Evolutionary conservation across 345 rosid genomes (phyloP).

Genomic region (Sonneratia alba): DNA sequence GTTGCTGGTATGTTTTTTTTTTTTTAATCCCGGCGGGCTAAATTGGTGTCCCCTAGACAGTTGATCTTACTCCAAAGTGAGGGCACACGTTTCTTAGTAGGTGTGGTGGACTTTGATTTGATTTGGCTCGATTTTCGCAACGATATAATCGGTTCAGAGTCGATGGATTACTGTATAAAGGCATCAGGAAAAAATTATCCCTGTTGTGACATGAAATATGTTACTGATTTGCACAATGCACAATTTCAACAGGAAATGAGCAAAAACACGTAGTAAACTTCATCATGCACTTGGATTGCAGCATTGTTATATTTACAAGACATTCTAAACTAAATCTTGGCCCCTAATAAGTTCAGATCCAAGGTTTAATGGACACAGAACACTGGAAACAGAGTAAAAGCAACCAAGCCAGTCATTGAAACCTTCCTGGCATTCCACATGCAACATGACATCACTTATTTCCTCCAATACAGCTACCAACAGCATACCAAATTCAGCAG

Average conservation of each 20-base stretch:
- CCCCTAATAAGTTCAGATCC: background rate
- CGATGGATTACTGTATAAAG: constrained; percentile 4
- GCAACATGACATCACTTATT: background rate
- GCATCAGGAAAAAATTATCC: constrained; percentile 8
- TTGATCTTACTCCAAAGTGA: no score
- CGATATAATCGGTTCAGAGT: no score
- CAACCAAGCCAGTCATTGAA: background rate
- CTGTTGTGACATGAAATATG: background rate
- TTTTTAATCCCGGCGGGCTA: no score
- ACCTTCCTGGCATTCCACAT: background rate
- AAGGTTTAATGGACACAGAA: background rate
- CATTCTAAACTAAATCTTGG: background rate
- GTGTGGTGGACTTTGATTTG: no score
- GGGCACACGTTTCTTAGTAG: no score
- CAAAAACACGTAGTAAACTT: no score
- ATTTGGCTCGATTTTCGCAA: no score
- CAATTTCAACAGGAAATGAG: background rate
- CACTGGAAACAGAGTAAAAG: background rate
- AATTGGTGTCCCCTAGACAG: no score
- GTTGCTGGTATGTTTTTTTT: no score
- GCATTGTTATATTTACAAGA: background rate
- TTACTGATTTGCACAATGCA: constrained; percentile 34
- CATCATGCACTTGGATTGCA: no score
- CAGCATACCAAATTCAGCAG: constrained; percentile 4
- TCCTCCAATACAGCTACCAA: background rate